Base-by-base conservation (phyloP, 306 rosid species). In the Carpinus viminea region DNA sequence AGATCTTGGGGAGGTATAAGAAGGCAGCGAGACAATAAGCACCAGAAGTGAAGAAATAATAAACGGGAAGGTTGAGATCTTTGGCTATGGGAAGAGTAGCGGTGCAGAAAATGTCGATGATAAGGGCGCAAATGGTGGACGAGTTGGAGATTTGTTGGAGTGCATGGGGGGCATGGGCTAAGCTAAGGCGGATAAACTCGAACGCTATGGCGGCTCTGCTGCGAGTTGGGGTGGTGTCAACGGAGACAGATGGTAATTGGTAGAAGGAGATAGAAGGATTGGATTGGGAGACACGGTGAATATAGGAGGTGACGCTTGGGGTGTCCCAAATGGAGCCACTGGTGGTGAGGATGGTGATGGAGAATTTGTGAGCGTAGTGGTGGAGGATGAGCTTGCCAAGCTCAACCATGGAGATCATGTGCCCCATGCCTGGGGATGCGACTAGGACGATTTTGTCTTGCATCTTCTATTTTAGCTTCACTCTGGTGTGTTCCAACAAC, bases 351-450 rank as follows among this genome's bases (percentile, higher is more conserved):
- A 85, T 59, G 76, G 71, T 75, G 57, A 86, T 53, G 38, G 78
- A 74, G 83, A 74, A 79, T 24, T 65, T 50, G 74, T 70, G 34
- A 26, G 61, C 0, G 68, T 74, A 68, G 2, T 66, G 87, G 21
- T 12, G 76, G 65, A 75, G 76, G 7, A 83, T 66, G 48, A 86
- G 74, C 81, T 77, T 83, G 70, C 76, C 86, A 1, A 86, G 73
- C 85, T 86, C 87, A 2, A 86, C 86, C 86, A 80, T 80, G 75
- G 83, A 64, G 46, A 86, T 10, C 1, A 83, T 1, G 57, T 86
- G 89, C 2, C 89, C 81, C 16, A 77, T 77, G 48, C 78, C 80
- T 4, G 85, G 89, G 6, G 83, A 11, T 60, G 89, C 41, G 6
- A 69, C 80, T 10, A 86, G 51, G 2, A 86, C 83, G 4, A 86